Evolutionary conservation across 768 basidiomycete species (phyloP).

Genomic region (Cystobasidium onofrii): DNA sequence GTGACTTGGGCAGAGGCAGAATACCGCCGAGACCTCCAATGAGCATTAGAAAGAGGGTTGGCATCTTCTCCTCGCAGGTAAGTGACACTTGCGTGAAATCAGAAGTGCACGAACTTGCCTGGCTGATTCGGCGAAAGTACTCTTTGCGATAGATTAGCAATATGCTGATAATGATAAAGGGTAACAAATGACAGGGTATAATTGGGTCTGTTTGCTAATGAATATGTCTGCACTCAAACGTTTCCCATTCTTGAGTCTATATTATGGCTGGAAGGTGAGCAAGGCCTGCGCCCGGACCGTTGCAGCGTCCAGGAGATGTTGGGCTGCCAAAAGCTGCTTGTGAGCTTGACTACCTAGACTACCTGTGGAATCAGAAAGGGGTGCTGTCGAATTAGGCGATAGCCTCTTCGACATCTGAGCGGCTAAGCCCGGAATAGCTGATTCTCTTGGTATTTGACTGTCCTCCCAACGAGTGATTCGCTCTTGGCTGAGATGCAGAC

Average conservation of each 20-base stretch:
- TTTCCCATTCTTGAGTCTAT: not conserved
- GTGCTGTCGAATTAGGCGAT: not conserved
- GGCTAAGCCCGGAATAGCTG: not conserved
- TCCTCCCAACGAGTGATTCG: not conserved
- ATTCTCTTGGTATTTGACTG: not conserved
- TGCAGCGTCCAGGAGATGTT: not conserved
- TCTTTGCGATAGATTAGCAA: not conserved
- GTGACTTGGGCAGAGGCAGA: too few species aligned
- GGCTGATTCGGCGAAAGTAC: too few species aligned
- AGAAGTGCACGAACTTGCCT: too few species aligned
- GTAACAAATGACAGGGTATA: not conserved
- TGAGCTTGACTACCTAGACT: not conserved
- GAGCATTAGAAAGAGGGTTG: too few species aligned
- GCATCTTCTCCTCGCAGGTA: too few species aligned
- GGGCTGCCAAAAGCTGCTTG: not conserved
- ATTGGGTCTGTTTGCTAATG: not conserved
- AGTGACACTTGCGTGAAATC: too few species aligned
- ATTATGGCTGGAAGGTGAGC: not conserved
- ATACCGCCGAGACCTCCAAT: too few species aligned
- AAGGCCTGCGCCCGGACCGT: not conserved
- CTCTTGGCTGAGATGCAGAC: not conserved
- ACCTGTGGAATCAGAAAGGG: not conserved
- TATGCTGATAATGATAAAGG: not conserved
- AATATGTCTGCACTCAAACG: not conserved
- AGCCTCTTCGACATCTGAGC: not conserved